These are phyloP conservation scores for Yamadazyma sp. DNA, from an alignment of 1,139 yeast genomes.

Conservation along the genomic window DNA sequence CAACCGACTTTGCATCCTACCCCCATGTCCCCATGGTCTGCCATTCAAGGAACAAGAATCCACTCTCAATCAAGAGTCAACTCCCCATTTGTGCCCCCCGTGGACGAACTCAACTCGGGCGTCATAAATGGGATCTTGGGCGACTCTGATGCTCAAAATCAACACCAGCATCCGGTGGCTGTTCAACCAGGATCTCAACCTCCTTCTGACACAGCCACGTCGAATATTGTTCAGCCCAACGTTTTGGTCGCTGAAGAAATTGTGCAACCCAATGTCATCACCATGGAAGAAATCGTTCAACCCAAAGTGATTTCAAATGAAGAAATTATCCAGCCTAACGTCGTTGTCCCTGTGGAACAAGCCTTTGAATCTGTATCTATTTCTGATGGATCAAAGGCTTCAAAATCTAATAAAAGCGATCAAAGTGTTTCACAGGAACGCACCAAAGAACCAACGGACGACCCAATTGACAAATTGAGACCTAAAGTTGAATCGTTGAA, in stretches of 20 bases:
- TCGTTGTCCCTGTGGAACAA: conserved; percentile 1
- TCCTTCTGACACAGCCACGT: neutral
- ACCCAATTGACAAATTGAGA: too few species aligned
- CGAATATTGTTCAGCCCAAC: conserved; percentile 4
- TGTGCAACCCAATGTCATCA: conserved; percentile 13
- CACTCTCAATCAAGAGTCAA: conserved; percentile 39
- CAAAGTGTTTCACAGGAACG: too few species aligned
- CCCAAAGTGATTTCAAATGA: conserved; percentile 12
- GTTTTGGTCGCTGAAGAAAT: conserved; percentile 4
- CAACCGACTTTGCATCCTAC: conserved; percentile 27
- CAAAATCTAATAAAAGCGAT: too few species aligned
- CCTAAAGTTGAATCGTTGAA: conserved; percentile 3
- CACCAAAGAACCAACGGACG: too few species aligned
- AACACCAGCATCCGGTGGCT: conserved; percentile 9
- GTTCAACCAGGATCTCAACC: conserved; percentile 13
- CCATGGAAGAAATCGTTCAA: conserved; percentile 9
- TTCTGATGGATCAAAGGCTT: neutral
- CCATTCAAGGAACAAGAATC: conserved; percentile 19
- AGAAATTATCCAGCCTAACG: conserved; percentile 4
- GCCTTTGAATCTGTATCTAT: neutral
- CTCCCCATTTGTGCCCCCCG: conserved; percentile 39
- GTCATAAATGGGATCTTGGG: conserved; percentile 22
- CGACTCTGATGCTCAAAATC: conserved; percentile 22
- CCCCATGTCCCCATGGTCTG: conserved; percentile 45
- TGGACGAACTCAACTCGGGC: neutral